Conservation (phyloP, 306 rosid species). For the Medicago lupulina region DNA sequence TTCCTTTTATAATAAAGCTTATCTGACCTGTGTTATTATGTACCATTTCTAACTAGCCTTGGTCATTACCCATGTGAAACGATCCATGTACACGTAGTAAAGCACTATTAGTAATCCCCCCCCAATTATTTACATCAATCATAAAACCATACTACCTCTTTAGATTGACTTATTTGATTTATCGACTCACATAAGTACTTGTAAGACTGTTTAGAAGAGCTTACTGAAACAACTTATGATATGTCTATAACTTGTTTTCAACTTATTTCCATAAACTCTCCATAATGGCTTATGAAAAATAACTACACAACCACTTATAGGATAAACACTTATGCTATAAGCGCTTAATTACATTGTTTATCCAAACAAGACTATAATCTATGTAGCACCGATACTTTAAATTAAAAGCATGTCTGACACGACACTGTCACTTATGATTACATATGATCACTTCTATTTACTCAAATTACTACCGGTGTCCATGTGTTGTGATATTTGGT, state of each 20-base stretch:
- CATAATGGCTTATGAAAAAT: no score
- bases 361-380: background rate
- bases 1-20: constrained; percentile 14
- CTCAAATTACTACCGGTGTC: background rate
- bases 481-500: background rate
- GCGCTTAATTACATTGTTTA: background rate
- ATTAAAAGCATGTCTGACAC: background rate
- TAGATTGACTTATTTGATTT: background rate
- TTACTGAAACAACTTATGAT: background rate
- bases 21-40: constrained; percentile 2
- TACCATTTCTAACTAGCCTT: constrained; percentile 10
- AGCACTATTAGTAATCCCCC: background rate
- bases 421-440: background rate
- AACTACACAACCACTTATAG: background rate
- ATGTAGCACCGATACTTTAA: background rate
- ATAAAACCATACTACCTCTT: background rate
- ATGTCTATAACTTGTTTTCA: background rate
- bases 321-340: background rate
- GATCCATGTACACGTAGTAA: constrained; percentile 11
- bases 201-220: background rate
- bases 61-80: constrained; percentile 3
- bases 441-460: background rate
- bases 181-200: background rate
- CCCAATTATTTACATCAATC: constrained; percentile 7
- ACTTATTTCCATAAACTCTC: background rate